These are phyloP conservation scores for Diplodia scrobiculata DNA, from an alignment of 2,329 filamentous ascomycete species.

Conservation along the genomic window DNA sequence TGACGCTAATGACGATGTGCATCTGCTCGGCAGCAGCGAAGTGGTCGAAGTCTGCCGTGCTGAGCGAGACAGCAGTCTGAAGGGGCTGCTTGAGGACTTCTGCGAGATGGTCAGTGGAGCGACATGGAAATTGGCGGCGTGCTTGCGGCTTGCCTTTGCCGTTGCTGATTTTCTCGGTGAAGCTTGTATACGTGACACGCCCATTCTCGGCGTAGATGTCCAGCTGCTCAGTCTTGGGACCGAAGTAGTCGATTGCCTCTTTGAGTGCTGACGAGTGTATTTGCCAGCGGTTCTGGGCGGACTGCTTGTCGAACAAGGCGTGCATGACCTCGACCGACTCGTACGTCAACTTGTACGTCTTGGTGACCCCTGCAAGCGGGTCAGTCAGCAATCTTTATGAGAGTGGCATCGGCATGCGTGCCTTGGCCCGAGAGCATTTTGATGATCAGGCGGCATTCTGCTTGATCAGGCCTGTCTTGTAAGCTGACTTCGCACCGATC, in stretches of 20 bases:
- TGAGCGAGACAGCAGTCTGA: constrained; percentile 76
- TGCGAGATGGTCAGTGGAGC: constrained; percentile 39
- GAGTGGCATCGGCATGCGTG: constrained; percentile 36
- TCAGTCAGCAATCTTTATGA: not conserved
- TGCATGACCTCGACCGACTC: constrained; percentile 74
- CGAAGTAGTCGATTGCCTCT: constrained; percentile 78
- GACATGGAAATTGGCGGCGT: not conserved
- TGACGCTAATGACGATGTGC: constrained; percentile 79
- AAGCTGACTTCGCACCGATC: constrained; percentile 74
- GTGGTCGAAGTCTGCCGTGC: constrained; percentile 74
- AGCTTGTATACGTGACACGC: constrained; percentile 74
- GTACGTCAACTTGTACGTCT: constrained; percentile 75
- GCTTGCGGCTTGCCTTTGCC: constrained; percentile 56
- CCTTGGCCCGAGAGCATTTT: constrained; percentile 75
- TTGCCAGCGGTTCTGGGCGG: constrained; percentile 69
- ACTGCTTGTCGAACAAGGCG: constrained; percentile 69
- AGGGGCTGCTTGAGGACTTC: constrained; percentile 78
- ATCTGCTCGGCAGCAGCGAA: constrained; percentile 73
- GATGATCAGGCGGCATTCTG: constrained; percentile 71
- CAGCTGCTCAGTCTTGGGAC: constrained; percentile 76
- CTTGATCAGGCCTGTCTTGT: constrained; percentile 67
- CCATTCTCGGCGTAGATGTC: constrained; percentile 74
- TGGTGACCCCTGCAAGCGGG: constrained; percentile 62
- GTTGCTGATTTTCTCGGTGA: constrained; percentile 75
- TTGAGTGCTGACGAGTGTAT: constrained; percentile 71